Conservation (phyloP, 352 stramenopile species). For the Phytopythium sindhum region DNA sequence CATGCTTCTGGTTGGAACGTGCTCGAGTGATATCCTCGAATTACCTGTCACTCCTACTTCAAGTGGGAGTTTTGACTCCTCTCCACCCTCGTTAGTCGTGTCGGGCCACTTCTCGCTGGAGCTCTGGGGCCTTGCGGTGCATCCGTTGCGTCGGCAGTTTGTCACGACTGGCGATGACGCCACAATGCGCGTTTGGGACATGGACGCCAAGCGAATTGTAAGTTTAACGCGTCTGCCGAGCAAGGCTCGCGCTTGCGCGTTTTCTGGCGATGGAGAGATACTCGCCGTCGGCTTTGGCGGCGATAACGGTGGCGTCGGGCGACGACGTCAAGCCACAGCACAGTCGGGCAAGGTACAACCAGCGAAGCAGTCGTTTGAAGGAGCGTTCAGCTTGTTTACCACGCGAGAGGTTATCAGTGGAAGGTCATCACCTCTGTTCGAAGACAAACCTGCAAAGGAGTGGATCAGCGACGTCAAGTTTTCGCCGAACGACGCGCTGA, state of each 20-base stretch:
- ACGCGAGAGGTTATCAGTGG: constrained; percentile 6
- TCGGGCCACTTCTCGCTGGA: constrained; percentile 70
- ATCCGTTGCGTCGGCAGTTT: constrained; percentile 64
- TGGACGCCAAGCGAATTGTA: constrained; percentile 49
- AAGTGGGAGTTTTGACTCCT: constrained; percentile 26
- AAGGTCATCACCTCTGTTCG: constrained; percentile 25
- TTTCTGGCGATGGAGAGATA: constrained; percentile 82
- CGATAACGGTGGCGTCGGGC: constrained; percentile 43
- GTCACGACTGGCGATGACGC: constrained; percentile 77
- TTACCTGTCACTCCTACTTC: constrained; percentile 29
- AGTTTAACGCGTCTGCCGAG: constrained; percentile 27
- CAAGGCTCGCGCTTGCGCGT: constrained; percentile 77
- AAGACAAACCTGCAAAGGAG: constrained; percentile 64
- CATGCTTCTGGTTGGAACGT: constrained; percentile 79
- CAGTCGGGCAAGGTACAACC: constrained; percentile 10
- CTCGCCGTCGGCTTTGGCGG: constrained; percentile 81
- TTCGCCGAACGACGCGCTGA: constrained; percentile 37
- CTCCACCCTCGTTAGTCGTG: constrained; percentile 35
- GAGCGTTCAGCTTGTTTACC: constrained; percentile 38
- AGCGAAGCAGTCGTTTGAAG: constrained; percentile 38
- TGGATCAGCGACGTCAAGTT: constrained; percentile 83
- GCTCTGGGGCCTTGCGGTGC: constrained; percentile 77
- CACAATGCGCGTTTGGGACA: constrained; percentile 83
- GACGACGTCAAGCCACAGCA: constrained; percentile 13
- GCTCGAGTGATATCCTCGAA: constrained; percentile 87